Evolutionary conservation across 768 basidiomycete genomes (phyloP).

Genomic region (Boletus rufocinnamomeus): DNA sequence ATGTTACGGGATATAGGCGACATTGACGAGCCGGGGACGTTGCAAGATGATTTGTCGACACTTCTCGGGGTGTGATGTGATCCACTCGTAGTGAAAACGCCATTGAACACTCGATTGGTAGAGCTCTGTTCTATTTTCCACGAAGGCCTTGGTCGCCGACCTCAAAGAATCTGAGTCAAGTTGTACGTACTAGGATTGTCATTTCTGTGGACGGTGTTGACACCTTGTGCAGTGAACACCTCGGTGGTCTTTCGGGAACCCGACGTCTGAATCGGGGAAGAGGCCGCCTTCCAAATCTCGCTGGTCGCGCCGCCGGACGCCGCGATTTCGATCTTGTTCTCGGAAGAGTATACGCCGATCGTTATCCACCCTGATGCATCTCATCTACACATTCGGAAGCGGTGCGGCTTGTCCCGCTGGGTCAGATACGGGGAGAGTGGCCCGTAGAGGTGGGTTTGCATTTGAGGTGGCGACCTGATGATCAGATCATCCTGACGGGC

Average conservation of each 20-base stretch:
- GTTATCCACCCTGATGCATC: too few relatives aligned
- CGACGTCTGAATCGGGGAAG: slow-evolving; percentile 59
- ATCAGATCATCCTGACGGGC: too few relatives aligned
- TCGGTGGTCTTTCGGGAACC: slow-evolving; percentile 70
- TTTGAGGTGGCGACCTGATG: too few relatives aligned
- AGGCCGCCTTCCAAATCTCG: slow-evolving; percentile 73
- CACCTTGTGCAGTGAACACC: slow-evolving; percentile 53
- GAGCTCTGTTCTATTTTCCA: slow-evolving; percentile 68
- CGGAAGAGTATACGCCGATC: too few relatives aligned
- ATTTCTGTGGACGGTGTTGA: slow-evolving; percentile 8
- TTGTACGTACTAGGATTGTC: slow-evolving; percentile 44
- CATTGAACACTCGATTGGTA: slow-evolving; percentile 32
- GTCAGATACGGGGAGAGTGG: too few relatives aligned
- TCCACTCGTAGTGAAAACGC: background rate
- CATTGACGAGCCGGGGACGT: slow-evolving; percentile 46
- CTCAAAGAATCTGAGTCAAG: slow-evolving; percentile 63
- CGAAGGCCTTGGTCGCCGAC: slow-evolving; percentile 63
- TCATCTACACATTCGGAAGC: too few relatives aligned
- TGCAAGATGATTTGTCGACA: slow-evolving; percentile 73
- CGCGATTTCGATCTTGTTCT: slow-evolving; percentile 60
- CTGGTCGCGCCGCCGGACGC: slow-evolving; percentile 54
- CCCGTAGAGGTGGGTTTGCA: too few relatives aligned
- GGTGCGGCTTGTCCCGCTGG: too few relatives aligned
- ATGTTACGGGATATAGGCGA: slow-evolving; percentile 37
- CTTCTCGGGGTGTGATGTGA: slow-evolving; percentile 60